Percentiles rank a stretch among this genome's conserved stretches.
These are phyloP conservation scores for Vitis labrusca DNA, from an alignment of 164 flowering plant species.

Conservation along the genomic window DNA sequence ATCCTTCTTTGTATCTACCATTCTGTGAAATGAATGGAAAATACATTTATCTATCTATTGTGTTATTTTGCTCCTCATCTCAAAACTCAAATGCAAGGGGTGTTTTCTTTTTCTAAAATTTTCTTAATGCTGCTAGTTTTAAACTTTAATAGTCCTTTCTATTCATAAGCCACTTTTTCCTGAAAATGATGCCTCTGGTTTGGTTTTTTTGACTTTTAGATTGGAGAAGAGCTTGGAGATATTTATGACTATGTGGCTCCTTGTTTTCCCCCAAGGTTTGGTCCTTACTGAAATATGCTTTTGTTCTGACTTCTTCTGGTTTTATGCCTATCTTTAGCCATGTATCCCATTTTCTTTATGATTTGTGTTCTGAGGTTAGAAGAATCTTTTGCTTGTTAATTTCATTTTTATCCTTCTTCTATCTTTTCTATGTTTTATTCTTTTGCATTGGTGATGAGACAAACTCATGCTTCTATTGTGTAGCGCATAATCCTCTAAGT, in stretches of 20 bases:
- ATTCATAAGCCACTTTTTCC: background rate
- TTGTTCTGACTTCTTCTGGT: background rate
- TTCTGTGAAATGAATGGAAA: too few species aligned
- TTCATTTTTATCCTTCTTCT: background rate
- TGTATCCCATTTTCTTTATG: background rate
- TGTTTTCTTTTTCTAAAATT: too few species aligned
- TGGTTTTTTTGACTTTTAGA: conserved; percentile 39
- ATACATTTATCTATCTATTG: too few species aligned
- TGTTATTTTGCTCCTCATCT: too few species aligned
- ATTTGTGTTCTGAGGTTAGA: background rate
- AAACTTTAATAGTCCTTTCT: background rate
- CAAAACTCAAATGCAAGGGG: too few species aligned
- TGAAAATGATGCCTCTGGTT: background rate
- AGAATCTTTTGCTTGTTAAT: background rate
- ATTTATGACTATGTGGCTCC: conserved; percentile 96
- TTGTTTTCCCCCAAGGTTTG: conserved; percentile 99
- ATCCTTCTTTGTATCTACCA: too few species aligned
- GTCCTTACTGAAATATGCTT: background rate
- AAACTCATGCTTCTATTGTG: too few species aligned
- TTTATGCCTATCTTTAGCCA: background rate
- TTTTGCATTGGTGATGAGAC: too few species aligned
- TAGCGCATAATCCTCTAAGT: too few species aligned
- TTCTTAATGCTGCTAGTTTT: background rate
- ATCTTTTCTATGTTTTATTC: too few species aligned
- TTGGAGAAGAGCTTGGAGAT: conserved; percentile 98